Evolutionary conservation across 1,139 yeast species (phyloP), one percentile per base, ranked within the genome.

Genomic region (Pichia inconspicua): DNA sequence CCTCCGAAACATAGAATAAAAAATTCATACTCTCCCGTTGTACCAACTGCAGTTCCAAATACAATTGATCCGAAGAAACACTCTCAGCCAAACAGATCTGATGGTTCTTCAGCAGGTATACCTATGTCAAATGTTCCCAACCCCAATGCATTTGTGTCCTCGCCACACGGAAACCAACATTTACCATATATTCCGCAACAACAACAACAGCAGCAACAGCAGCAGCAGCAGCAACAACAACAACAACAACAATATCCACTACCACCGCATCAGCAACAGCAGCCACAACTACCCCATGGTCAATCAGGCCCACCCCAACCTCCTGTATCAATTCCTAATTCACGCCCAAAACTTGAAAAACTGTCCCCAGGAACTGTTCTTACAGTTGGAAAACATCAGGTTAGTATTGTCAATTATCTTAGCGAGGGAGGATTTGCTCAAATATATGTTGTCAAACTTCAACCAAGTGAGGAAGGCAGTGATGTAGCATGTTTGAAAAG

Each of bases 371-470:
- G 62, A 4, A 58, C 62, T 3, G 42, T 44, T 19, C 48, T 60
- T 34, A 49, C 51, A 6, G 64, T 60, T 25, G 64, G 64, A 15
- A 45, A 46, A 19, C 64, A 60, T 47, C 48, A 51, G 17, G 62
- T 55, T n/a, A 51, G 51, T 11, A 54, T 60, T 42, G 54, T 55
- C 7, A 53, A 55, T 32, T 67, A 58, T 44, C 47, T 60, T 2
- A 56, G 61, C 5, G 59, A 55, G 53, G 67, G 94, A 43, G 94
- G 94, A 5, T 84, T 83, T 69, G 92, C 94, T 14, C 84, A 80
- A 62, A 89, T 84, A 5, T 84, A 84, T 63, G 73, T 79, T 25
- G 86, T 86, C 52, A 67, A 68, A 27, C 75, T 77, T 32, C 69
- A 71, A 42, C 87, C 87, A 2, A 55, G 58, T 12, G 63, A 61